Conservation (phyloP, 257 asterid species). For the Ilex aquifolium region DNA sequence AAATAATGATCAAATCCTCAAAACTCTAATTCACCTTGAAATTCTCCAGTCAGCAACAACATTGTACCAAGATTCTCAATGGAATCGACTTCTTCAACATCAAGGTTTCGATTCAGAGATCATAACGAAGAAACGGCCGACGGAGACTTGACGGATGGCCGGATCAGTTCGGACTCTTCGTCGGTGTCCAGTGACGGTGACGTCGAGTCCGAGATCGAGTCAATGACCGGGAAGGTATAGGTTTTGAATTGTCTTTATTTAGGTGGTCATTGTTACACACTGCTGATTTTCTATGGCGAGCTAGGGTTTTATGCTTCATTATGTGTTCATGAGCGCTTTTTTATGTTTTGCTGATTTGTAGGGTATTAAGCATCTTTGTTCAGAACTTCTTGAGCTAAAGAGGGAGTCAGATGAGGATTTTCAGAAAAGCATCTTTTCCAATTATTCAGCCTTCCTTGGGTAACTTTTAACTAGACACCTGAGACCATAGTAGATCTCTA, state of each 20-base stretch:
- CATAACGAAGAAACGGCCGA: constrained; percentile 29
- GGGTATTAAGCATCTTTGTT: constrained; percentile 80
- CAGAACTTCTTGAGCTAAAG: constrained; percentile 75
- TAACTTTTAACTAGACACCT: constrained; percentile 16
- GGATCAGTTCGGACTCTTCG: constrained; percentile 35
- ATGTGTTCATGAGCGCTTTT: background rate
- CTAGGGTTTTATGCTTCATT: background rate
- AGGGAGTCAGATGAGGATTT: constrained; percentile 66
- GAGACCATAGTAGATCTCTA: too few species aligned
- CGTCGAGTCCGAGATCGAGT: constrained; percentile 44
- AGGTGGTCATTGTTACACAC: background rate
- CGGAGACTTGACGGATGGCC: constrained; percentile 27
- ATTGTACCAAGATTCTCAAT: constrained; percentile 14
- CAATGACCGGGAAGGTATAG: constrained; percentile 80
- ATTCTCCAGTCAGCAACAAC: background rate
- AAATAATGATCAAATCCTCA: background rate
- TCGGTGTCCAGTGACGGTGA: constrained; percentile 36
- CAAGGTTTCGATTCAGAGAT: constrained; percentile 58
- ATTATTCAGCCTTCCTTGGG: constrained; percentile 59
- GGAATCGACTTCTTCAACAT: constrained; percentile 31
- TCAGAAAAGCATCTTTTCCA: constrained; percentile 54
- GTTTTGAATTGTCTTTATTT: background rate
- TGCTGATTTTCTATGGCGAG: background rate
- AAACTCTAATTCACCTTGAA: background rate
- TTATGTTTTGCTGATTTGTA: constrained; percentile 8